Conservation (phyloP, 1,284 basidiomycete species). For the Golubevia sp. region DNA sequence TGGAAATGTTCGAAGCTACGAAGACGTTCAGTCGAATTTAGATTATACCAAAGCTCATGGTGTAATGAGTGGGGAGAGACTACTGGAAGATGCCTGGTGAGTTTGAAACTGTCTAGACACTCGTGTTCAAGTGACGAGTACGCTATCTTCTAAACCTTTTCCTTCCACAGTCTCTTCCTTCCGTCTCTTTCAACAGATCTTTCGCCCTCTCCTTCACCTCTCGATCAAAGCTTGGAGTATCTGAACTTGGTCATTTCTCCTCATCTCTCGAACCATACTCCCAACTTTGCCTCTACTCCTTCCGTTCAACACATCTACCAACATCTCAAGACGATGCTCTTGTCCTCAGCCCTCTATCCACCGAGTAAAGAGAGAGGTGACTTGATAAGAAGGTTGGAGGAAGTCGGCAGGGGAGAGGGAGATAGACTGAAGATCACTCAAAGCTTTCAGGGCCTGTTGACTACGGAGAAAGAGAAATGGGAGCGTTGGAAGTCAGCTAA, state of each 20-base stretch:
- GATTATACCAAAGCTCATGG: conserved; percentile 72
- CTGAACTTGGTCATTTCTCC: too few relatives aligned
- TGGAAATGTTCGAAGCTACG: conserved; percentile 72
- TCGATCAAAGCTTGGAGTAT: too few relatives aligned
- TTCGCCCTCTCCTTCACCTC: too few relatives aligned
- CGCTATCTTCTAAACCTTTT: too few relatives aligned
- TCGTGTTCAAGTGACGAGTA: too few relatives aligned
- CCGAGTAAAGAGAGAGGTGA: background rate
- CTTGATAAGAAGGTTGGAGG: background rate
- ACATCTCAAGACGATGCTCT: background rate
- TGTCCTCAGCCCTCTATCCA: background rate
- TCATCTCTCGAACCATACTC: background rate
- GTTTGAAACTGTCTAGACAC: too few relatives aligned
- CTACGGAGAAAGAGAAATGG: too few relatives aligned
- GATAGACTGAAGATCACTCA: too few relatives aligned
- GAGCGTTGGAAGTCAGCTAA: too few relatives aligned
- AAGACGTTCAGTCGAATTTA: conserved; percentile 68
- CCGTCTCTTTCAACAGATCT: too few relatives aligned
- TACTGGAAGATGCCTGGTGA: conserved; percentile 74
- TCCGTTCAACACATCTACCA: background rate
- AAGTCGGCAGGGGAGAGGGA: background rate
- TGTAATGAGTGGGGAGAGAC: conserved; percentile 75
- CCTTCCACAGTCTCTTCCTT: too few relatives aligned
- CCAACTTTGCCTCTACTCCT: background rate
- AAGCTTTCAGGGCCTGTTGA: too few relatives aligned